Percentiles rank a stretch among this genome's conserved stretches.
Evolutionary conservation across 2,329 filamentous ascomycete genomes (phyloP).

Genomic region (Aspergillus sp.): DNA sequence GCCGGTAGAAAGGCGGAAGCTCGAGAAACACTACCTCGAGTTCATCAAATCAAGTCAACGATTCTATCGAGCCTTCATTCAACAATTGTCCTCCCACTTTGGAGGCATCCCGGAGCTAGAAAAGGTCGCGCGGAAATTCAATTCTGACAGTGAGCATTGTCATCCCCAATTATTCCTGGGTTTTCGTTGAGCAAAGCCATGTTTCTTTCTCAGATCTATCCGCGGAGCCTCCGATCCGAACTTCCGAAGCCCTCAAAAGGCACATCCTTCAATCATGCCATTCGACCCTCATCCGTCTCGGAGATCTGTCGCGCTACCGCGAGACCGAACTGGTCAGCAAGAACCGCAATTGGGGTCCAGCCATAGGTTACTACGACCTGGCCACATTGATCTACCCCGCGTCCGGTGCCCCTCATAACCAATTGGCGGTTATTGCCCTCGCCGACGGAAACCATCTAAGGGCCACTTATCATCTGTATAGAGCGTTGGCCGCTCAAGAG

Average conservation of each 20-base stretch:
- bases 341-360: constrained; percentile 74
- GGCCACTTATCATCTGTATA: constrained; percentile 86
- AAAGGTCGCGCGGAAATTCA: constrained; percentile 56
- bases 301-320: constrained; percentile 87
- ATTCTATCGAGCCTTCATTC: constrained; percentile 85
- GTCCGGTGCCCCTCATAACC: constrained; percentile 83
- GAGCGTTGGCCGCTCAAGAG: constrained; percentile 71
- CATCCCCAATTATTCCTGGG: constrained; percentile 9
- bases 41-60: constrained; percentile 86
- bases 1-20: constrained; percentile 69
- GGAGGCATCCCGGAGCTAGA: constrained; percentile 60
- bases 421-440: constrained; percentile 82
- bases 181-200: constrained; percentile 11
- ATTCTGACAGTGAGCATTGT: constrained; percentile 47
- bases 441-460: constrained; percentile 76
- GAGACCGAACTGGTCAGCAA: constrained; percentile 71
- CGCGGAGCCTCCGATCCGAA: constrained; percentile 47
- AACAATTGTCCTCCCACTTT: constrained; percentile 67
- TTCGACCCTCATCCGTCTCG: constrained; percentile 79
- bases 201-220: constrained; percentile 37
- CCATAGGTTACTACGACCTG: constrained; percentile 80
- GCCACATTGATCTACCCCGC: constrained; percentile 76
- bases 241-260: constrained; percentile 55
- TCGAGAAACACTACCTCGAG: constrained; percentile 76
- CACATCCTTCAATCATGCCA: constrained; percentile 74